Conservation (phyloP, 768 basidiomycete genomes). For the Amanita pallidorosea region DNA sequence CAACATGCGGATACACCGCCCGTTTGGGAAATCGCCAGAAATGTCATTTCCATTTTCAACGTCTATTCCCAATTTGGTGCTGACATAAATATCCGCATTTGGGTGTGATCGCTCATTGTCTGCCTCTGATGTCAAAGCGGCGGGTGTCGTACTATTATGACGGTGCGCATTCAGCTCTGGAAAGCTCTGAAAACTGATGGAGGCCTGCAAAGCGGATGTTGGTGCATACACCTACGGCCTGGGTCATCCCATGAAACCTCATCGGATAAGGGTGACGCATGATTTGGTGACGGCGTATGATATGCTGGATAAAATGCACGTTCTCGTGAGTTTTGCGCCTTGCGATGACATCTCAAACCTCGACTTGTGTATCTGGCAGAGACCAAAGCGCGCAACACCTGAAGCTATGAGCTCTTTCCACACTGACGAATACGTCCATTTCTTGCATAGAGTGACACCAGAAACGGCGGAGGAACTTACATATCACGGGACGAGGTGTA, state of each 20-base stretch:
- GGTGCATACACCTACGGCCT: conserved; percentile 72
- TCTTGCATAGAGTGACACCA: conserved; percentile 78
- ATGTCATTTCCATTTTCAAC: no score
- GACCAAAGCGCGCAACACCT: conserved; percentile 58
- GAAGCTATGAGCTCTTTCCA: conserved; percentile 90
- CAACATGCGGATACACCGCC: neutral
- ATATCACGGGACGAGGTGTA: conserved; percentile 78
- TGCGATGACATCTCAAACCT: neutral
- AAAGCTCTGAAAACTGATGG: neutral
- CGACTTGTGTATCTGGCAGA: conserved; percentile 24
- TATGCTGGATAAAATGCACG: conserved; percentile 91
- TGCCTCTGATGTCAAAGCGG: conserved; percentile 47
- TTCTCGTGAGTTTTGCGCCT: conserved; percentile 48
- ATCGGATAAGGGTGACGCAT: conserved; percentile 89
- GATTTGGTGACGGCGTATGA: conserved; percentile 85
- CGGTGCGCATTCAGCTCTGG: conserved; percentile 26
- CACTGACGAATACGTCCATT: conserved; percentile 96
- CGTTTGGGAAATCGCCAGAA: no score
- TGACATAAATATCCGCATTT: neutral
- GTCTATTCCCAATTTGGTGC: neutral
- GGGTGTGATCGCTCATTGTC: neutral
- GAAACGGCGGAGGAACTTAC: conserved; percentile 86
- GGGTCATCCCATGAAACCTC: conserved; percentile 94
- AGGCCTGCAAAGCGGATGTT: conserved; percentile 43
- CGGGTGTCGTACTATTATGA: conserved; percentile 80